Conservation (phyloP, 352 stramenopile genomes). For the Elongisporangium senticosum region DNA sequence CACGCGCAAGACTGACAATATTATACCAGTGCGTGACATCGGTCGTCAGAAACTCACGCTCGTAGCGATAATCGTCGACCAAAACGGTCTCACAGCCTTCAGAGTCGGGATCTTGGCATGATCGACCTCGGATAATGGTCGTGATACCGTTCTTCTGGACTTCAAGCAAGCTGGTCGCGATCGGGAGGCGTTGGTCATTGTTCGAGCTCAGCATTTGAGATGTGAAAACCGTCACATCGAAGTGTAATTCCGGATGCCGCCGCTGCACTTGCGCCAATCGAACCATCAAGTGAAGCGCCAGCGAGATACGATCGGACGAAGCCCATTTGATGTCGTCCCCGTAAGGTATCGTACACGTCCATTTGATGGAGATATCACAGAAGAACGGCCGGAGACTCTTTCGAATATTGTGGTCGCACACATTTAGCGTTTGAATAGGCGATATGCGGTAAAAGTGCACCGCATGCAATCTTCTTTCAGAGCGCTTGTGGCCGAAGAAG, state of each 20-base stretch:
- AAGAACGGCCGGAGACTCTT: conserved; percentile 1
- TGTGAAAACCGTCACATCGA: conserved; percentile 21
- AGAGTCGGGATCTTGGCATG: conserved; percentile 3
- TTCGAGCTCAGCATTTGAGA: conserved; percentile 7
- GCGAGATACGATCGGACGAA: not conserved
- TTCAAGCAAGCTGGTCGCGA: not conserved
- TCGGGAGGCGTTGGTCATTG: conserved; percentile 5
- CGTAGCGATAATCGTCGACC: conserved; percentile 53
- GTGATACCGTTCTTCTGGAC: conserved; percentile 22
- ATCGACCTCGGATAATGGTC: conserved; percentile 22
- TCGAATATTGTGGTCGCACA: not conserved
- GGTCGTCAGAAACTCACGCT: conserved; percentile 27
- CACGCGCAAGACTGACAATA: conserved; percentile 22
- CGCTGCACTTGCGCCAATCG: conserved; percentile 5
- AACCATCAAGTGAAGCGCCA: conserved; percentile 1
- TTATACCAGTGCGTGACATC: conserved; percentile 26
- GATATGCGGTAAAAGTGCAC: not conserved
- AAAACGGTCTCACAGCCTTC: conserved; percentile 21
- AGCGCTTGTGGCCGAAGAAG: conserved; percentile 12
- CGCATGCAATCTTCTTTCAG: not conserved
- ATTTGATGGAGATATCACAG: conserved; percentile 10
- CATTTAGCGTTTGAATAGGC: not conserved
- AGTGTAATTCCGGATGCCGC: conserved; percentile 17
- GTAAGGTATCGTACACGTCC: conserved; percentile 10
- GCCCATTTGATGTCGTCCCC: not conserved